A percentile compares a stretch with the other conserved stretches of the same genome.
These are phyloP conservation scores for Colletotrichum spaethianum DNA, from an alignment of 2,329 filamentous ascomycete genomes.

Conservation along the genomic window DNA sequence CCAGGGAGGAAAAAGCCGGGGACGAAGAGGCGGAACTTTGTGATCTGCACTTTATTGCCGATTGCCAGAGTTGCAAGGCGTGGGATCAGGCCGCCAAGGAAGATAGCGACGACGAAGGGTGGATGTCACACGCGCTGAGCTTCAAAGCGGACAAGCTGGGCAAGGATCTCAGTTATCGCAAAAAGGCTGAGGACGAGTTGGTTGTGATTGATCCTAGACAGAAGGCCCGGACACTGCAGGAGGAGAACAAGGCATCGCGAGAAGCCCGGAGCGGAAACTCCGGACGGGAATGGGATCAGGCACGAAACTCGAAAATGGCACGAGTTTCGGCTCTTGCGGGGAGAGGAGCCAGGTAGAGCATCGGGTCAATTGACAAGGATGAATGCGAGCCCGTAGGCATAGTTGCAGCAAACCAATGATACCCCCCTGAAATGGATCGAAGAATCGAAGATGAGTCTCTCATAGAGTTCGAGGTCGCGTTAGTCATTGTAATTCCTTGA, in stretches of 20 bases:
- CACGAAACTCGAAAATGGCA: constrained; percentile 70
- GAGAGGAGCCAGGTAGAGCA: constrained; percentile 63
- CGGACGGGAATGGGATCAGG: constrained; percentile 72
- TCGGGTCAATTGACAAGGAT: constrained; percentile 28
- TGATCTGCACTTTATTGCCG: constrained; percentile 95
- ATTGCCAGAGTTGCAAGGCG: constrained; percentile 90
- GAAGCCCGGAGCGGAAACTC: constrained; percentile 66
- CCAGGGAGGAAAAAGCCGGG: constrained; percentile 50
- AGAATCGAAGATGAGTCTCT: constrained; percentile 1
- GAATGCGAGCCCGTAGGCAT: constrained; percentile 27
- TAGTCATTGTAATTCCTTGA: constrained; percentile 29
- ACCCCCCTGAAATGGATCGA: constrained; percentile 25
- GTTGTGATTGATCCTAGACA: constrained; percentile 94
- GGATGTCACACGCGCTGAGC: constrained; percentile 88
- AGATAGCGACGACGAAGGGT: constrained; percentile 76
- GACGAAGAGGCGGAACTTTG: constrained; percentile 84
- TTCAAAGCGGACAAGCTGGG: constrained; percentile 93
- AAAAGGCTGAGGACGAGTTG: constrained; percentile 90
- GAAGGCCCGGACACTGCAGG: constrained; percentile 80
- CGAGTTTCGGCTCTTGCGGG: constrained; percentile 67
- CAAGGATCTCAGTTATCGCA: constrained; percentile 92
- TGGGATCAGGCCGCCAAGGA: constrained; percentile 80
- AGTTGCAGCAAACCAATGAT: constrained; percentile 39
- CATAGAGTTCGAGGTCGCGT: constrained; percentile 31
- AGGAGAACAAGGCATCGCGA: constrained; percentile 72